Percentiles rank a stretch among this genome's conserved stretches.
Conservation (phyloP, 2,329 filamentous ascomycete species). For the Ceratocystis ficicola region DNA sequence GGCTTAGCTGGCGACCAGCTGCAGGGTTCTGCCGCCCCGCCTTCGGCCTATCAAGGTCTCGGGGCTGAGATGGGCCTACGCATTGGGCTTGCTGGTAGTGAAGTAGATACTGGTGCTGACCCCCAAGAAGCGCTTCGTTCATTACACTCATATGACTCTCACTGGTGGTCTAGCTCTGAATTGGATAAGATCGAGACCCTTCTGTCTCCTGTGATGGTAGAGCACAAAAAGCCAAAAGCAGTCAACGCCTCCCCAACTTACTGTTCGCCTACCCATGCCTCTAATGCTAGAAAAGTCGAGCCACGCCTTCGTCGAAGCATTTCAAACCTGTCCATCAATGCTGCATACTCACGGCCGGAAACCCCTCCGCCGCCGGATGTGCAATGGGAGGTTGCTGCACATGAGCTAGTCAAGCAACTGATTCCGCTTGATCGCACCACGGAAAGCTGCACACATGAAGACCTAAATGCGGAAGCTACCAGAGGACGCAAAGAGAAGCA, state of each 20-base stretch:
- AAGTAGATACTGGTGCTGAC: not conserved
- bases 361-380: slow-evolving; percentile 69
- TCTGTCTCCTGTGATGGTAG: slow-evolving; percentile 36
- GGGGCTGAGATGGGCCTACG: slow-evolving; percentile 47
- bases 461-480: slow-evolving; percentile 59
- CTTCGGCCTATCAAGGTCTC: slow-evolving; percentile 31
- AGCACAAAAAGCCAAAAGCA: slow-evolving; percentile 42
- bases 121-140: slow-evolving; percentile 24
- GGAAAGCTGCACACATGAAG: slow-evolving; percentile 62
- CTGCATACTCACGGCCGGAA: slow-evolving; percentile 36
- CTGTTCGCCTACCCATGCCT: slow-evolving; percentile 78
- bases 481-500: slow-evolving; percentile 53
- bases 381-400: slow-evolving; percentile 70
- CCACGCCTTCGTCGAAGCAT: slow-evolving; percentile 53
- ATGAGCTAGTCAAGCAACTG: slow-evolving; percentile 70
- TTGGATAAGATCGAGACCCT: slow-evolving; percentile 58
- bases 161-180: slow-evolving; percentile 57
- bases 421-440: slow-evolving; percentile 67
- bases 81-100: slow-evolving; percentile 28
- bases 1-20: slow-evolving; percentile 54
- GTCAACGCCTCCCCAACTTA: slow-evolving; percentile 54
- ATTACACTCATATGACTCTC: slow-evolving; percentile 45
- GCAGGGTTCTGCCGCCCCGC: slow-evolving; percentile 25
- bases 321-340: slow-evolving; percentile 33
- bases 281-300: slow-evolving; percentile 64